Base-by-base conservation (phyloP, 108 stramenopile genomes). In the Fistulifera pelliculosa region DNA sequence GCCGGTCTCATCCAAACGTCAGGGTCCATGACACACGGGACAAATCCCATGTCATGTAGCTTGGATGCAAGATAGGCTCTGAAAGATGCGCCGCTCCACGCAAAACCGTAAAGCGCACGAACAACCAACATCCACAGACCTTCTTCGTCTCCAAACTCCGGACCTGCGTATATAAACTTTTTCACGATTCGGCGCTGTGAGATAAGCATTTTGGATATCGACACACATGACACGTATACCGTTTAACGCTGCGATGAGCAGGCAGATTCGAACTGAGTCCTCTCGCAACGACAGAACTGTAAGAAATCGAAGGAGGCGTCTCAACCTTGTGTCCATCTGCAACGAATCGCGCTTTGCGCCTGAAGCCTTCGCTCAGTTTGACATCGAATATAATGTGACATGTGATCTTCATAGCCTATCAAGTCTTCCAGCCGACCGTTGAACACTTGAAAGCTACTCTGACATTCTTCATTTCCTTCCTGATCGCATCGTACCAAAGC, bases 201-300 rank as follows among this genome's bases (percentile, higher is more conserved):
- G 47, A 38, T 63, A 69, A 10, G 68, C 68, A 31, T 69, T 69
- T 38, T 58, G 56, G 18, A 69, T 18, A 56, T 61, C 12, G 60
- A 16, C 24, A 0, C 16, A 45, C 0, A 45, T 66, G 54, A 62
- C 25, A 27, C 58, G 56, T 13, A 55, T 21, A 3, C 19, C 60
- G 21, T 68, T 61, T 43, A 41, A 41, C 69, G 74, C 69, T 1
- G 65, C 74, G 0, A n/a, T n/a, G n/a, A n/a, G n/a, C n/a, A n/a
- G n/a, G n/a, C n/a, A n/a, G n/a, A n/a, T n/a, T n/a, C n/a, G n/a
- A 8, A 0, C 73, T 71, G 1, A 61, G 74, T 18, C 75, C 74
- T 13, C 69, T 11, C 1, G 73, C 64, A 27, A 70, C 61, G 0
- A 74, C 73, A 41, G 54, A 48, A 1, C 54, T 27, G 25, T 76